Conservation (phyloP, 2,329 filamentous ascomycete species). For the Microdochium bolleyi region DNA sequence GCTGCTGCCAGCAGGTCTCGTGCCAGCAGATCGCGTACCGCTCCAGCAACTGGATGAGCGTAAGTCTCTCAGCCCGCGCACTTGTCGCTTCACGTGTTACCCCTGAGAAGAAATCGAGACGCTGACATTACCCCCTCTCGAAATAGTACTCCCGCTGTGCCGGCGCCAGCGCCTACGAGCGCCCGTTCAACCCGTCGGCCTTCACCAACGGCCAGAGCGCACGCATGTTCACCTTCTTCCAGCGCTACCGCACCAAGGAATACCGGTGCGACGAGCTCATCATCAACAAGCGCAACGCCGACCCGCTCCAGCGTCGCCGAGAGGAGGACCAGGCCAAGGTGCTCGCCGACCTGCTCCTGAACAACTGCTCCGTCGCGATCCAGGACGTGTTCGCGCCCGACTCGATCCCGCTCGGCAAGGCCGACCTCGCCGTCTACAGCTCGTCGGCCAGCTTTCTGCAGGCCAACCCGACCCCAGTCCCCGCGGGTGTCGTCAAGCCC, state of each 20-base stretch:
- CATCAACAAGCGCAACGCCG: not conserved
- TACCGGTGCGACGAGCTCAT: not conserved
- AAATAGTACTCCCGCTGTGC: not conserved
- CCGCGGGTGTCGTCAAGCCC: no score
- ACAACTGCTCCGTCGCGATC: no score
- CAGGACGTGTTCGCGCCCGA: no score
- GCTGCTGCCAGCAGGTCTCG: not conserved
- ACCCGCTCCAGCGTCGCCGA: not conserved
- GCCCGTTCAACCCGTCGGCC: not conserved
- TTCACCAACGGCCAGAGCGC: not conserved
- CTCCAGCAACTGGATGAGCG: not conserved
- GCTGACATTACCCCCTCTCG: not conserved
- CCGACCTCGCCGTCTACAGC: no score
- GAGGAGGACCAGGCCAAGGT: not conserved
- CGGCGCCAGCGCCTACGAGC: not conserved
- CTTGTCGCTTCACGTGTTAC: not conserved
- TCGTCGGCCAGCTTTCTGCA: no score
- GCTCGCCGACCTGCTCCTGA: no score
- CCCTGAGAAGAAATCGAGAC: not conserved
- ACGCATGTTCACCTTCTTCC: not conserved
- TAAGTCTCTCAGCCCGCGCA: not conserved
- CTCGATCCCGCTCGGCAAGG: no score
- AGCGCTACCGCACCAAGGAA: not conserved
- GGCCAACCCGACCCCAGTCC: no score
- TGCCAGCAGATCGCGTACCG: not conserved